Evolutionary conservation across 163 green algal genomes (phyloP).

Genomic region (Scenedesmus sp.): DNA sequence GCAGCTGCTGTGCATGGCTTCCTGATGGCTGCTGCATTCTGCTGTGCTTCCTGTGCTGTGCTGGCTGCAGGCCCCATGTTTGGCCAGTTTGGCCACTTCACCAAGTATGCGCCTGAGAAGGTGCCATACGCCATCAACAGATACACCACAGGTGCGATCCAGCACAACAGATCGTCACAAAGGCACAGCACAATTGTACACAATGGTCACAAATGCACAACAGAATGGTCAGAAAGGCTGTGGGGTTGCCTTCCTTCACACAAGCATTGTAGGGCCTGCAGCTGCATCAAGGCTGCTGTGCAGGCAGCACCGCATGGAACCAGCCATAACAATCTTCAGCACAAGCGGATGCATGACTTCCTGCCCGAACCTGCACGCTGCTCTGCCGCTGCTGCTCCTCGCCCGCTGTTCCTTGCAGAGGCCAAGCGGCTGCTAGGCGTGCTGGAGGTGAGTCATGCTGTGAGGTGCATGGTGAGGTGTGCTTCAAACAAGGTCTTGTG

Average conservation of each 20-base stretch:
- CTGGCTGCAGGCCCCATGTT: slow-evolving; percentile 58
- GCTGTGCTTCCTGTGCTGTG: too few relatives aligned
- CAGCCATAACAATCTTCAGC: too few relatives aligned
- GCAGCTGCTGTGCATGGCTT: not conserved
- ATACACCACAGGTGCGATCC: slow-evolving; percentile 42
- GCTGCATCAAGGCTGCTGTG: too few relatives aligned
- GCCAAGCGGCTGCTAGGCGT: slow-evolving; percentile 34
- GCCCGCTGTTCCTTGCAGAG: not conserved
- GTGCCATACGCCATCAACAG: slow-evolving; percentile 56
- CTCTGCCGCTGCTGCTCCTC: not conserved
- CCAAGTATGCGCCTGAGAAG: slow-evolving; percentile 59
- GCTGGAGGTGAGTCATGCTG: not conserved
- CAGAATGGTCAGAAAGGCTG: too few relatives aligned
- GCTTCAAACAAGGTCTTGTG: too few relatives aligned
- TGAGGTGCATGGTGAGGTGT: too few relatives aligned
- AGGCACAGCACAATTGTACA: not conserved
- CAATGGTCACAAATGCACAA: too few relatives aligned
- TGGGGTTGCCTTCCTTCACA: too few relatives aligned
- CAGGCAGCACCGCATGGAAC: too few relatives aligned
- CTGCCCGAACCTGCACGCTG: not conserved
- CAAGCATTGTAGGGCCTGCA: too few relatives aligned
- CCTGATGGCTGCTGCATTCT: not conserved
- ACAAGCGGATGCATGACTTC: too few relatives aligned
- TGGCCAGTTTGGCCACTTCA: slow-evolving; percentile 65
- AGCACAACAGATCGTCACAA: not conserved